Conservation (phyloP, 306 rosid species). For the Cicer chorassanicum region DNA sequence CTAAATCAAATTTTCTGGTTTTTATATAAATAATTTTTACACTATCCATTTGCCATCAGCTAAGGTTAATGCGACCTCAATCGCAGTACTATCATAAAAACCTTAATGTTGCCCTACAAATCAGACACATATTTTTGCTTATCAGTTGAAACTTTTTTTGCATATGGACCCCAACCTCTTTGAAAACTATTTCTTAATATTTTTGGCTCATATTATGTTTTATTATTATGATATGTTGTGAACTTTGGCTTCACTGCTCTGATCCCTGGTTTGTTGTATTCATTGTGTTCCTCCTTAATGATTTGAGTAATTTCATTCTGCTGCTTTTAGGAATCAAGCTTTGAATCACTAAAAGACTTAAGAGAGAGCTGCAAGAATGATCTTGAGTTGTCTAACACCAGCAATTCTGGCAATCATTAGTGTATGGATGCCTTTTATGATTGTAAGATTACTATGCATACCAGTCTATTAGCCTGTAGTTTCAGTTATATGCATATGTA, state of each 20-base stretch:
- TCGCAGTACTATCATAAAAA: background rate
- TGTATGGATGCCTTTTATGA: slow-evolving; percentile 30
- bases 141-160: background rate
- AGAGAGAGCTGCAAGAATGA: slow-evolving; percentile 84
- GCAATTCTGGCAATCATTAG: slow-evolving; percentile 57
- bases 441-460: slow-evolving; percentile 49
- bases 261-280: slow-evolving; percentile 8
- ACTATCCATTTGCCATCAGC: background rate
- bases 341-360: slow-evolving; percentile 61
- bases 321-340: slow-evolving; percentile 67
- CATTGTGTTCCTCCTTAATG: background rate
- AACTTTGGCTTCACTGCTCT: slow-evolving; percentile 19
- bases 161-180: background rate
- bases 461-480: slow-evolving; percentile 22
- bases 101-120: background rate
- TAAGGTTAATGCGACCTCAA: background rate
- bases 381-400: slow-evolving; percentile 58
- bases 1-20: background rate
- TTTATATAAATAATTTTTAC: background rate
- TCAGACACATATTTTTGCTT: background rate
- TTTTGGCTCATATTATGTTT: background rate
- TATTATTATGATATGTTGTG: slow-evolving; percentile 4
- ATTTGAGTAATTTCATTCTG: slow-evolving; percentile 30
- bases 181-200: background rate
- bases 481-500: slow-evolving; percentile 26